Conservation (phyloP, 495 filamentous ascomycete genomes). For the Penicillium tannophilum region DNA sequence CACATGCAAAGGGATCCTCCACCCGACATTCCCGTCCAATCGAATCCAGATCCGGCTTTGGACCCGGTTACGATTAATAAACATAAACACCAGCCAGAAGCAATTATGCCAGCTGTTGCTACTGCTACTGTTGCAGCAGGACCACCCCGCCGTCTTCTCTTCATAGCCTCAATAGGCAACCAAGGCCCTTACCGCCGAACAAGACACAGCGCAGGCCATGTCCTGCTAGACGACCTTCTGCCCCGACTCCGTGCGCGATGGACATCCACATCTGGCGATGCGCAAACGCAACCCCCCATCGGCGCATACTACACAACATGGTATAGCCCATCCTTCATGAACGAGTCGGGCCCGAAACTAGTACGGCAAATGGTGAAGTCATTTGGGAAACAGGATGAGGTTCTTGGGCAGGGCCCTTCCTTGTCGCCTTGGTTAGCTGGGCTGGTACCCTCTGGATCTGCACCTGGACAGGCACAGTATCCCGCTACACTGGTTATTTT, state of each 20-base stretch:
- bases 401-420: background rate
- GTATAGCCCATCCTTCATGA: conserved; percentile 75
- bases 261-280: background rate
- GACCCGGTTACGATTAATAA: background rate
- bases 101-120: background rate
- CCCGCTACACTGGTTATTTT: conserved; percentile 64
- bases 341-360: conserved; percentile 60
- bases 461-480: background rate
- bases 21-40: background rate
- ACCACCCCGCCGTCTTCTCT: conserved; percentile 46
- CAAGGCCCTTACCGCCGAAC: conserved; percentile 62
- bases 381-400: conserved; percentile 45
- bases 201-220: conserved; percentile 81
- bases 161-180: conserved; percentile 77
- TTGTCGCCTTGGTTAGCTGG: background rate
- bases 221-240: conserved; percentile 59
- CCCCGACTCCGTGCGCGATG: conserved; percentile 44
- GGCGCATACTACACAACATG: conserved; percentile 61
- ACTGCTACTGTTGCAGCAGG: background rate
- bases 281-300: conserved; percentile 25
- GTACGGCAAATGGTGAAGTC: conserved; percentile 43
- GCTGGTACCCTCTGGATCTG: conserved; percentile 1
- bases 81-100: background rate
- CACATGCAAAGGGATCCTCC: background rate
- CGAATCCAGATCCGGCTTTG: background rate